phyloP scores from a whole-genome alignment of 1,284 basidiomycete genomes.

The Ustilago curta region DNA sequence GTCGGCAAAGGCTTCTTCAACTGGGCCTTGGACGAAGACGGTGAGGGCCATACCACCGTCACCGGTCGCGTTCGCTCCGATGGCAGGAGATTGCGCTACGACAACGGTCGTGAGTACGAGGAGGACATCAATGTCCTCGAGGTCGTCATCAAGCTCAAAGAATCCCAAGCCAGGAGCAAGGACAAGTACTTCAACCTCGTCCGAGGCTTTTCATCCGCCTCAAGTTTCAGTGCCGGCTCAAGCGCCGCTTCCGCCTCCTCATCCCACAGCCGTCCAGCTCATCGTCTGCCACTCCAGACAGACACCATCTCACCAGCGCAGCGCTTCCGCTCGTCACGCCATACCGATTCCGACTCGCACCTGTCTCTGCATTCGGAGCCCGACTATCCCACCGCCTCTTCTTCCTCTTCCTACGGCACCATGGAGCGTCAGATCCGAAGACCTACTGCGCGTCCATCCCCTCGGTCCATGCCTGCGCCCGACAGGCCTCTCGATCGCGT shows the following conservation, averaged over 20 bases:
- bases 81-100: slow-evolving; percentile 43
- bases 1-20: slow-evolving; percentile 67
- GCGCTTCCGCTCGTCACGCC: slow-evolving; percentile 26
- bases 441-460: slow-evolving; percentile 20
- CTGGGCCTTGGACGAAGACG: slow-evolving; percentile 62
- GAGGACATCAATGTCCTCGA: slow-evolving; percentile 61
- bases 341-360: slow-evolving; percentile 19
- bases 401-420: slow-evolving; percentile 21
- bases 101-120: slow-evolving; percentile 59
- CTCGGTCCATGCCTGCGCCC: slow-evolving; percentile 12
- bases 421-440: slow-evolving; percentile 34
- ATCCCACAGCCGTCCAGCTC: slow-evolving; percentile 2
- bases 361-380: slow-evolving; percentile 44
- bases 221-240: slow-evolving; percentile 35
- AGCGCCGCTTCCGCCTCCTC: slow-evolving; percentile 14
- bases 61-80: slow-evolving; percentile 62
- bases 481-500: slow-evolving; percentile 20
- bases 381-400: slow-evolving; percentile 34
- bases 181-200: slow-evolving; percentile 61
- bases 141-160: slow-evolving; percentile 64
- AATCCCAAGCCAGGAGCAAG: slow-evolving; percentile 56
- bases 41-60: slow-evolving; percentile 63
- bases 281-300: slow-evolving; percentile 11
- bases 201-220: slow-evolving; percentile 43
- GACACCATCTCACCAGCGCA: slow-evolving; percentile 20